Conservation (phyloP, 768 basidiomycete species). For the Tylopilus plumbeoviolaceoides region DNA sequence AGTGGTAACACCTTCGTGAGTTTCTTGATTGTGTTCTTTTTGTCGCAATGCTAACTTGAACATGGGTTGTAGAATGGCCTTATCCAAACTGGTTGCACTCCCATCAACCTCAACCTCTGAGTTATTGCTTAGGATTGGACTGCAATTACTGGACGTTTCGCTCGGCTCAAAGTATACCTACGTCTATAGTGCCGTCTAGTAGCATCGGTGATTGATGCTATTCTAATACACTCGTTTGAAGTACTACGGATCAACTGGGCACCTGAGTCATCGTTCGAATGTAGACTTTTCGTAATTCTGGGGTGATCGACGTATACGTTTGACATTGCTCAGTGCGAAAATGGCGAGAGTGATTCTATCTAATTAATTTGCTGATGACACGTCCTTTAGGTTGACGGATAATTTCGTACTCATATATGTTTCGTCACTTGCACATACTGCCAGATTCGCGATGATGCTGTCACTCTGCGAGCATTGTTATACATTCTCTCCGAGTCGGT, state of each 20-base stretch:
- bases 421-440: too few species aligned
- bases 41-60: not conserved
- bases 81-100: not conserved
- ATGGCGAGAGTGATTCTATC: too few species aligned
- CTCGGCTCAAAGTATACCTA: not conserved
- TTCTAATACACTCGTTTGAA: not conserved
- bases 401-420: too few species aligned
- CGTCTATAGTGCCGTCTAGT: not conserved
- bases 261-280: too few species aligned
- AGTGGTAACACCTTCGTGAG: not conserved
- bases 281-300: too few species aligned
- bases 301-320: too few species aligned
- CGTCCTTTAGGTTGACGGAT: too few species aligned
- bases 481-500: too few species aligned
- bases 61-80: not conserved
- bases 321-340: too few species aligned
- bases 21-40: not conserved
- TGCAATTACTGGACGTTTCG: not conserved
- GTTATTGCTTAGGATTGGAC: not conserved
- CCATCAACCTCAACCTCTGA: not conserved
- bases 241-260: not conserved
- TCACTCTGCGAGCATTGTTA: too few species aligned
- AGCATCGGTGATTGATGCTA: not conserved
- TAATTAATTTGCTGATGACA: too few species aligned
- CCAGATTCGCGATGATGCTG: too few species aligned